Evolutionary conservation across 495 filamentous ascomycete genomes (phyloP).

Genomic region (Aspergillus heteromorphus): DNA sequence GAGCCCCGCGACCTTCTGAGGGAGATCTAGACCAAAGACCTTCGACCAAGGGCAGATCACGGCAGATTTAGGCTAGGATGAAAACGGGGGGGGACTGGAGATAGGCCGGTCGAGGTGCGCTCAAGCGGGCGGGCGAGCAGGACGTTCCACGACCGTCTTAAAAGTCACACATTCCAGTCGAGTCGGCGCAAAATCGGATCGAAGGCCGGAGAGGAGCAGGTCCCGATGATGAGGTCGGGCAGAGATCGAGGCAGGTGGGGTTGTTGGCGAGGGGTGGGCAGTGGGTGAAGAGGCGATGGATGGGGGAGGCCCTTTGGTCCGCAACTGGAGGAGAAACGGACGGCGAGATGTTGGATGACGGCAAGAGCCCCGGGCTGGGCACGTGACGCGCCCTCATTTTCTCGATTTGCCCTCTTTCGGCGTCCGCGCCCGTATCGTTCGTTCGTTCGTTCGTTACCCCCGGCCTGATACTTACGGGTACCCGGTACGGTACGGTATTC

Average conservation of each 20-base stretch:
- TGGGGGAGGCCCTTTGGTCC: constrained; percentile 21
- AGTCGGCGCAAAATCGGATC: constrained; percentile 12
- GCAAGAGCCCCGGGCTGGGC: constrained; percentile 26
- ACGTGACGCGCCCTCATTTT: constrained; percentile 28
- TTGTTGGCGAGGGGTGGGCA: constrained; percentile 24
- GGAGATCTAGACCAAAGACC: constrained; percentile 19
- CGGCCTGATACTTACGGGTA: too few species aligned
- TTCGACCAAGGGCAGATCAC: constrained; percentile 10
- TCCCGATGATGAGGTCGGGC: background rate
- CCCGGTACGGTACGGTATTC: background rate
- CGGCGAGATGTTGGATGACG: constrained; percentile 33
- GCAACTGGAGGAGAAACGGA: constrained; percentile 19
- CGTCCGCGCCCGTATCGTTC: background rate
- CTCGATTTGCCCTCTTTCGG: background rate
- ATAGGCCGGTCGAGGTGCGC: constrained; percentile 31
- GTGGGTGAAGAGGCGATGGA: constrained; percentile 1
- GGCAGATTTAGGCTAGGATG: constrained; percentile 8
- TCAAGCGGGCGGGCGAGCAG: constrained; percentile 37
- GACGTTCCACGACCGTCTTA: constrained; percentile 34
- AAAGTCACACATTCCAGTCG: constrained; percentile 39
- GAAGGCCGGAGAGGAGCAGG: constrained; percentile 5
- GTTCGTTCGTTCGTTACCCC: background rate
- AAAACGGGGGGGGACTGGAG: constrained; percentile 5
- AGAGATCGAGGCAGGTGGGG: constrained; percentile 10
- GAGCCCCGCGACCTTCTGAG: constrained; percentile 10